These are phyloP conservation scores for Lodderomyces margitis DNA, from an alignment of 1,139 yeast genomes.

Conservation along the genomic window DNA sequence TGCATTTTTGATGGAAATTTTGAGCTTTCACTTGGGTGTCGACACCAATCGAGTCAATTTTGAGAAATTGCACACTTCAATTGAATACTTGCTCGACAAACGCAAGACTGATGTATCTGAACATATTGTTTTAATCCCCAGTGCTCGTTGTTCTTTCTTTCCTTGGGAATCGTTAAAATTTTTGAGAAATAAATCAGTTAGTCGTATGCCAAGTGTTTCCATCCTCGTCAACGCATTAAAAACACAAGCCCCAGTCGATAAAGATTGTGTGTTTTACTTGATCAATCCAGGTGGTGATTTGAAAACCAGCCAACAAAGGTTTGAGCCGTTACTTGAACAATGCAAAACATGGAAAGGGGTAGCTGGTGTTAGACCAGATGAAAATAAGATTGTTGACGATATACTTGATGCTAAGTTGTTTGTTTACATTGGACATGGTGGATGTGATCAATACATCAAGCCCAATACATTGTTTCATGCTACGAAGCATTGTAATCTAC, in stretches of 20 bases:
- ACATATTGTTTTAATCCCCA: slow-evolving; percentile 70
- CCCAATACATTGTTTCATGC: slow-evolving; percentile 26
- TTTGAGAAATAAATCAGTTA: slow-evolving; percentile 53
- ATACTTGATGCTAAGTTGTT: slow-evolving; percentile 51
- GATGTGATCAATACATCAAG: slow-evolving; percentile 81
- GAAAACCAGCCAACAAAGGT: slow-evolving; percentile 60
- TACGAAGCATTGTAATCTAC: slow-evolving; percentile 21
- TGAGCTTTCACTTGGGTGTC: slow-evolving; percentile 61
- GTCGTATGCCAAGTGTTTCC: slow-evolving; percentile 72
- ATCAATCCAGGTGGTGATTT: slow-evolving; percentile 85
- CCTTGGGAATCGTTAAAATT: slow-evolving; percentile 88
- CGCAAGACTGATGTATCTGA: slow-evolving; percentile 17
- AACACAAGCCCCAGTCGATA: slow-evolving; percentile 4
- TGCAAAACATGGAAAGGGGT: slow-evolving; percentile 53
- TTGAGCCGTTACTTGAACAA: slow-evolving; percentile 45
- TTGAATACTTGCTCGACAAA: slow-evolving; percentile 36
- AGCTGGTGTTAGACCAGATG: slow-evolving; percentile 55
- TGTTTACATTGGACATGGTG: slow-evolving; percentile 91
- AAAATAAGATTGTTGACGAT: slow-evolving; percentile 37
- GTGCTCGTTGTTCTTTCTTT: slow-evolving; percentile 58
- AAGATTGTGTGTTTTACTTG: slow-evolving; percentile 48
- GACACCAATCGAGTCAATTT: slow-evolving; percentile 51
- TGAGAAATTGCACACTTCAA: slow-evolving; percentile 42
- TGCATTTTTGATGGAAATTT: slow-evolving; percentile 57
- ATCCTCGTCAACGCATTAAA: slow-evolving; percentile 45